Evolutionary conservation across 1,284 basidiomycete species (phyloP).

Genomic region (Ceratobasidium sp.): DNA sequence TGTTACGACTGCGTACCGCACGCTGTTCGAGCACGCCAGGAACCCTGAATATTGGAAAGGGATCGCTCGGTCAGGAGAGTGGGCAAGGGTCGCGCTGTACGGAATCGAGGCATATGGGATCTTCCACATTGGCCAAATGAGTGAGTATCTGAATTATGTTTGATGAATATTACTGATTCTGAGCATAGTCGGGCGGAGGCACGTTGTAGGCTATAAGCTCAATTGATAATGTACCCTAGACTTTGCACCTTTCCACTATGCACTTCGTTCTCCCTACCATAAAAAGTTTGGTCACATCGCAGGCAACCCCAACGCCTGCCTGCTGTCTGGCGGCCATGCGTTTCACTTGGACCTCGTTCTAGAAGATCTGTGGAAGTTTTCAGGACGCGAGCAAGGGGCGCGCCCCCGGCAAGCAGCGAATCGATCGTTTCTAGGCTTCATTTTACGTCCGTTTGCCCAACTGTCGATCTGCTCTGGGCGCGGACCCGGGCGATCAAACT

Average conservation of each 20-base stretch:
- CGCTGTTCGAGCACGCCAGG: slow-evolving; percentile 75
- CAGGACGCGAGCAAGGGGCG: not conserved
- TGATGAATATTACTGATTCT: not conserved
- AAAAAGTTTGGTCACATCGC: not conserved
- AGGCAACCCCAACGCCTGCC: not conserved
- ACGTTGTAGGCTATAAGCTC: slow-evolving; percentile 84
- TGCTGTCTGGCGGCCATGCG: not conserved
- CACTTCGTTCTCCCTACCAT: slow-evolving; percentile 14
- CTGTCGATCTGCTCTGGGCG: not conserved
- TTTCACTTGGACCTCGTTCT: slow-evolving; percentile 8
- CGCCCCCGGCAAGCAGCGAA: slow-evolving; percentile 1
- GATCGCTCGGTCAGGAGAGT: slow-evolving; percentile 77
- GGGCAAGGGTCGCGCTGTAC: slow-evolving; percentile 83
- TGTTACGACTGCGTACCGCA: slow-evolving; percentile 75
- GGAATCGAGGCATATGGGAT: slow-evolving; percentile 88
- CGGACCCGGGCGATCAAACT: not conserved
- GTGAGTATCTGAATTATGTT: slow-evolving; percentile 53
- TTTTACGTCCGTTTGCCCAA: slow-evolving; percentile 8
- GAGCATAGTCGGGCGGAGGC: slow-evolving; percentile 68
- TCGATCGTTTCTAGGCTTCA: not conserved
- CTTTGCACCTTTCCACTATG: not conserved
- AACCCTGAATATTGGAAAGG: slow-evolving; percentile 78
- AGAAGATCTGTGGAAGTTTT: slow-evolving; percentile 4
- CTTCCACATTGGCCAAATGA: slow-evolving; percentile 88
- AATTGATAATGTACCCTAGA: slow-evolving; percentile 58